A percentile compares a stretch with the other conserved stretches of the same genome.
Evolutionary conservation across 306 rosid genomes (phyloP).

Genomic region (Benincasa hispida): DNA sequence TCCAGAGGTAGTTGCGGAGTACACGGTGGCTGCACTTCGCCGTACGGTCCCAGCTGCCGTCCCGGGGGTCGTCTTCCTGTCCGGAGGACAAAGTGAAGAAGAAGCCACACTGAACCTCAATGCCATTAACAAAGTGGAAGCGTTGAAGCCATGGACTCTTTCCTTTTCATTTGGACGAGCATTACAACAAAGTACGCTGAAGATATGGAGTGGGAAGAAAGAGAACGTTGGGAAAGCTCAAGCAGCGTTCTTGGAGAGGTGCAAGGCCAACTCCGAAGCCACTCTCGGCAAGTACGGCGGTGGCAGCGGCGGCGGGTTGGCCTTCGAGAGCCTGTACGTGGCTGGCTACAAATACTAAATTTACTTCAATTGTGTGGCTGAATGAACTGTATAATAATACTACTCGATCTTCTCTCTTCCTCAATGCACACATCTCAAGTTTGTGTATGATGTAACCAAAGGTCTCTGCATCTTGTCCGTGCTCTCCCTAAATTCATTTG

Average conservation of each 20-base stretch:
- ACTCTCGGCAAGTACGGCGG: conserved; percentile 63
- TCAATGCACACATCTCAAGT: neutral
- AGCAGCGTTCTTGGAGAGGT: conserved; percentile 46
- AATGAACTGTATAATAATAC: neutral
- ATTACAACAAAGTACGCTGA: conserved; percentile 78
- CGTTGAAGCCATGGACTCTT: conserved; percentile 81
- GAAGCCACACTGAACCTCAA: conserved; percentile 67
- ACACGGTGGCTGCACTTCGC: conserved; percentile 63
- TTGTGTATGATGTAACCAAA: conserved; percentile 6
- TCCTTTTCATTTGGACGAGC: conserved; percentile 96
- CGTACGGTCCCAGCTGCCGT: conserved; percentile 85
- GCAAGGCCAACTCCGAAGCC: conserved; percentile 79
- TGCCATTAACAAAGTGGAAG: conserved; percentile 60
- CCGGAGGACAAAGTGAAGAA: conserved; percentile 94
- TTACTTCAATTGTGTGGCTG: neutral
- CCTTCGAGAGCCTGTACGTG: conserved; percentile 61
- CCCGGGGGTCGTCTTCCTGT: conserved; percentile 70
- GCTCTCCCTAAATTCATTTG: neutral
- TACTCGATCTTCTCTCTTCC: neutral
- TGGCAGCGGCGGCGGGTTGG: conserved; percentile 29
- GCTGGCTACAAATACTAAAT: conserved; percentile 57
- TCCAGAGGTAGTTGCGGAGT: conserved; percentile 54
- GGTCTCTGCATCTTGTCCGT: neutral
- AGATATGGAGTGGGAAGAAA: conserved; percentile 75
- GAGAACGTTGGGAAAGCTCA: conserved; percentile 75